Evolutionary conservation across 345 rosid genomes (phyloP).

Genomic region (Atalantia buxifolia): DNA sequence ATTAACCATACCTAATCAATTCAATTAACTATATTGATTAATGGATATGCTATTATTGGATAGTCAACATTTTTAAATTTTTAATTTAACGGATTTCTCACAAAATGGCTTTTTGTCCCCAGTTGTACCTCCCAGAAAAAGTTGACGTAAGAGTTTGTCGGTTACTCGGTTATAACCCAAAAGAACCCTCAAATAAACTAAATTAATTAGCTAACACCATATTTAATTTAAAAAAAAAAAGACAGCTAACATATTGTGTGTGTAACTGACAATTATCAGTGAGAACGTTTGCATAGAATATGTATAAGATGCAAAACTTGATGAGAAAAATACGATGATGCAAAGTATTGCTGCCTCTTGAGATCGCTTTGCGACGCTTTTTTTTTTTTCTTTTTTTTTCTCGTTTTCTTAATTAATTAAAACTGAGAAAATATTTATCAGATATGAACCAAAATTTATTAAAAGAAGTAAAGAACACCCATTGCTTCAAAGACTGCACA

Average conservation of each 20-base stretch:
- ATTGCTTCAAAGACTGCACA: background rate
- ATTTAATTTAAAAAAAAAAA: too few relatives aligned
- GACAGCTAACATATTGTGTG: too few relatives aligned
- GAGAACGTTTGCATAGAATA: too few relatives aligned
- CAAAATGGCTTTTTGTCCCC: slow-evolving; percentile 19
- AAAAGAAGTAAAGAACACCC: background rate
- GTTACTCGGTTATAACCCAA: background rate
- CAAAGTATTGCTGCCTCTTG: too few relatives aligned
- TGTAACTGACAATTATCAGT: too few relatives aligned
- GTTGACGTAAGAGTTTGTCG: slow-evolving; percentile 5
- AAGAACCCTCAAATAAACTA: background rate
- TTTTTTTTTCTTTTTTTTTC: too few relatives aligned
- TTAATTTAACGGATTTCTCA: background rate
- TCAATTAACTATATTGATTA: background rate
- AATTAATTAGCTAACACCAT: background rate
- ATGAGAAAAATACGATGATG: too few relatives aligned
- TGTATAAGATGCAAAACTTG: too few relatives aligned
- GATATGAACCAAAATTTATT: background rate
- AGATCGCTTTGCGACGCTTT: too few relatives aligned
- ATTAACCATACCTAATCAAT: background rate
- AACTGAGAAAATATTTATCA: background rate
- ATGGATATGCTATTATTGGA: background rate
- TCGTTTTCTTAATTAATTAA: too few relatives aligned
- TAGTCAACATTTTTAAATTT: slow-evolving; percentile 2
- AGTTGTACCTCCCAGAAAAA: background rate